Percentiles rank a stretch among this genome's conserved stretches.
These are phyloP conservation scores for Sophora flavescens DNA, from an alignment of 306 rosid genomes.

Conservation along the genomic window DNA sequence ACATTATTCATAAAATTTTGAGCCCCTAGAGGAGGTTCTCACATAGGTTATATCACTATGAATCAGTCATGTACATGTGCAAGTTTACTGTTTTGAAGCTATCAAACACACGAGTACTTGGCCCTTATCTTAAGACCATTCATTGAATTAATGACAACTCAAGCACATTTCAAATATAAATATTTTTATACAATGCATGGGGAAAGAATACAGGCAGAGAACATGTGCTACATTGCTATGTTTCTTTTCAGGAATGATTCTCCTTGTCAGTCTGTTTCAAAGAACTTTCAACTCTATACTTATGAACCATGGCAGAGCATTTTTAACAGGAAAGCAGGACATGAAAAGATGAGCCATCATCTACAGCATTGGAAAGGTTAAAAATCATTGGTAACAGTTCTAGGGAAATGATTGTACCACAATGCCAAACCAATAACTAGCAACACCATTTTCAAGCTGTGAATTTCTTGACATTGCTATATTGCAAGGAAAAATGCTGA, in stretches of 20 bases:
- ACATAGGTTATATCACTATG: constrained; percentile 35
- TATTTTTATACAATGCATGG: constrained; percentile 24
- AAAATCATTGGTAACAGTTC: constrained; percentile 33
- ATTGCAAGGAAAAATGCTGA: neutral
- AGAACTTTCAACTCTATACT: constrained; percentile 43
- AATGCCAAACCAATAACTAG: constrained; percentile 14
- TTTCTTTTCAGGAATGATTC: constrained; percentile 48
- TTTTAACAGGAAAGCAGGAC: constrained; percentile 20
- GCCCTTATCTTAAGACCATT: constrained; percentile 23
- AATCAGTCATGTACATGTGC: constrained; percentile 23
- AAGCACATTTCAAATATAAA: neutral
- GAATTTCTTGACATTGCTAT: constrained; percentile 16
- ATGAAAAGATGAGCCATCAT: constrained; percentile 52
- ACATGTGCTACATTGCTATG: neutral
- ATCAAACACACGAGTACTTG: constrained; percentile 28
- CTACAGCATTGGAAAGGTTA: constrained; percentile 21
- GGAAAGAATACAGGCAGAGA: constrained; percentile 30
- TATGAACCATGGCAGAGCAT: neutral
- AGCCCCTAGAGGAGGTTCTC: constrained; percentile 15
- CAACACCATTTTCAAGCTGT: neutral
- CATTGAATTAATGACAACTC: constrained; percentile 33
- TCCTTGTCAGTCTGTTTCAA: constrained; percentile 45
- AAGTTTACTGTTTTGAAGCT: constrained; percentile 19
- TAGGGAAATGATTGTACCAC: constrained; percentile 21
- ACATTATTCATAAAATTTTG: constrained; percentile 6